Base-by-base conservation (phyloP, 306 rosid genomes). In the Cyamopsis tetragonoloba region DNA sequence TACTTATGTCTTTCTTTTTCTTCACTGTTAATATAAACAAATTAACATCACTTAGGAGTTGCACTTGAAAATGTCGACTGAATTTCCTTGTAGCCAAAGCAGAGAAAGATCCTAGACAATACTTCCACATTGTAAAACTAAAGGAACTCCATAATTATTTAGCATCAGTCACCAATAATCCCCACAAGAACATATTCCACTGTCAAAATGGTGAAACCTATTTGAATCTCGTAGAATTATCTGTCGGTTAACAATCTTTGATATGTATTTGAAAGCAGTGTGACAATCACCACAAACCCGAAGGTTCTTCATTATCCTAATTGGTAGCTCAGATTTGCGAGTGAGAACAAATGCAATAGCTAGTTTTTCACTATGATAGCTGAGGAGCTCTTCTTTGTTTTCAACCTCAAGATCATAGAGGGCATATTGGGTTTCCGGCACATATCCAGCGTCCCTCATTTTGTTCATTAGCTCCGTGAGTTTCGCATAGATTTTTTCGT, bases 251-350 rank as follows among this genome's bases (percentile, higher is more conserved):
- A 85, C 87, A 64, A 88, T 88, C 72, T 83, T 77, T 7, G 97
- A 91, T 65, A 91, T 82, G 75, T 74, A 87, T 66, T 91, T 91
- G 83, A 86, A 91, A 74, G 92, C 95, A 43, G 89, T 68, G 77
- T 92, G 98, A 77, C 98, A 92, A 70, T 92, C 98, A 66, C 96
- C 96, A 65, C 96, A 92, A 72, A 92, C 87, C 22, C 98, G 84
- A 23, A 92, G 92, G 68, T 89, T 92, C 74, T 92, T 92, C 95
- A 92, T 87, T 70, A 87, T 92, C 84, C 98, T 82, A 60, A 89
- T 85, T n/a, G 98, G 88, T 73, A 87, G 38, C 55, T 86, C 81
- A 4, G 98, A 92, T 58, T 80, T 72, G 17, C 82, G 88, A 44
- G 92, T 87, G 51, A 92, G 98, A 75, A 77, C 96, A 83, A 87